Evolutionary conservation across 73 alveolate genomes (phyloP), one percentile per base, ranked within the genome.

Genomic region (Paramecium pentaurelia): DNA sequence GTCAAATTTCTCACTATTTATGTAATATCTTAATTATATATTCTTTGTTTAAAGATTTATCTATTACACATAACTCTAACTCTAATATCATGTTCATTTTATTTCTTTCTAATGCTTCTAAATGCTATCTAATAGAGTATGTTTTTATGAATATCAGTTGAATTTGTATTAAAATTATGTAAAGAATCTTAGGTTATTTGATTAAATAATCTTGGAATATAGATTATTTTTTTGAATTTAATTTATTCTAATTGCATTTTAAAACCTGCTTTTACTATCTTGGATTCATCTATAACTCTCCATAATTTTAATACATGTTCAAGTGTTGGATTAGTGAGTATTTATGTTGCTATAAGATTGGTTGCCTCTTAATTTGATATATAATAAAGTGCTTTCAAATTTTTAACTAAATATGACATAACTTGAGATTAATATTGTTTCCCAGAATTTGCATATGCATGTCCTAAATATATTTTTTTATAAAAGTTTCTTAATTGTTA

Each of bases 241-340:
- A 80, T 58, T 42, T 80, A 4, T 32, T 80, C 91, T 80, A 80
- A 80, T 80, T 80, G 9, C 14, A 32, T 8, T 27, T 42, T 45
- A 80, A 44, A 80, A 0, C 71, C 58, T 22, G 75, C 34, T 80
- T 47, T 80, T 5, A 80, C 59, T 11, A 80, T 42, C 20, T 80
- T 80, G 20, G 91, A 80, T 22, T 40, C 73, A 80, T 80, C 91
- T 9, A 80, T 80, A 2, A 80, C 45, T 80, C 91, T 80, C 91
- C 91, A 80, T 18, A 80, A 22, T n/a, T 14, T 1, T n/a, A 80
- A 80, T 0, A 38, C 71, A 27, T 80, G 91, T 12, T 45, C 75
- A 27, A 80, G 32, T 1, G 71, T 49, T 14, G 91, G 91, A 49
- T 80, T 80, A 20, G 54, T 80, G 18, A 80, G 14, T n/a, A 22